These are phyloP conservation scores for Martensiomyces pterosporus DNA, from an alignment of 192 early-diverging fungal species.

Conservation along the genomic window DNA sequence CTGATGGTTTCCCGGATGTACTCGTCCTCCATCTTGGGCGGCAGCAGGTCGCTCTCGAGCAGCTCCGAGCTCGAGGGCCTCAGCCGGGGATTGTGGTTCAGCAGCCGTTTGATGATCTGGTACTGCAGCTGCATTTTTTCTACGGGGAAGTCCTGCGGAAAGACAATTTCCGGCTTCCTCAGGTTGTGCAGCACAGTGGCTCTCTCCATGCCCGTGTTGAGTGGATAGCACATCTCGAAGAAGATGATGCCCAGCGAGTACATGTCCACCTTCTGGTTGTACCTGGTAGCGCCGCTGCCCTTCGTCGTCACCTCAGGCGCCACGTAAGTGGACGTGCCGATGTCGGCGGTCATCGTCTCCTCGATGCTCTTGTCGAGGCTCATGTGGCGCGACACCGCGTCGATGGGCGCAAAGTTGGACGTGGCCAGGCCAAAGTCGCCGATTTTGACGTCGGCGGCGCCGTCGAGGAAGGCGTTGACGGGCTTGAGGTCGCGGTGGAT, in stretches of 20 bases:
- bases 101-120: slow-evolving; percentile 65
- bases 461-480: slow-evolving; percentile 64
- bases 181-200: slow-evolving; percentile 62
- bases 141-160: slow-evolving; percentile 56
- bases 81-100: slow-evolving; percentile 71
- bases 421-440: slow-evolving; percentile 96
- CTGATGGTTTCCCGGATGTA: slow-evolving; percentile 86
- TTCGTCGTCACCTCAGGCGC: slow-evolving; percentile 58
- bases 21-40: slow-evolving; percentile 83
- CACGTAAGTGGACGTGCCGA: slow-evolving; percentile 89
- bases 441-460: slow-evolving; percentile 62
- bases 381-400: slow-evolving; percentile 15
- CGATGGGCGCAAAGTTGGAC: slow-evolving; percentile 40
- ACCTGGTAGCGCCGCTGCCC: slow-evolving; percentile 38
- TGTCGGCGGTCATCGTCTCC: slow-evolving; percentile 69
- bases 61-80: slow-evolving; percentile 80
- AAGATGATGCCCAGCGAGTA: slow-evolving; percentile 92
- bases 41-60: slow-evolving; percentile 73
- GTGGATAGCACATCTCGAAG: slow-evolving; percentile 86
- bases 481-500: slow-evolving; percentile 74
- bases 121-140: slow-evolving; percentile 63
- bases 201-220: slow-evolving; percentile 85
- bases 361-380: slow-evolving; percentile 46
- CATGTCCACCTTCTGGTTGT: slow-evolving; percentile 80
- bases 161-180: slow-evolving; percentile 47